These are phyloP conservation scores for Halteria grandinella DNA, from an alignment of 73 alveolate genomes.

Conservation along the genomic window DNA sequence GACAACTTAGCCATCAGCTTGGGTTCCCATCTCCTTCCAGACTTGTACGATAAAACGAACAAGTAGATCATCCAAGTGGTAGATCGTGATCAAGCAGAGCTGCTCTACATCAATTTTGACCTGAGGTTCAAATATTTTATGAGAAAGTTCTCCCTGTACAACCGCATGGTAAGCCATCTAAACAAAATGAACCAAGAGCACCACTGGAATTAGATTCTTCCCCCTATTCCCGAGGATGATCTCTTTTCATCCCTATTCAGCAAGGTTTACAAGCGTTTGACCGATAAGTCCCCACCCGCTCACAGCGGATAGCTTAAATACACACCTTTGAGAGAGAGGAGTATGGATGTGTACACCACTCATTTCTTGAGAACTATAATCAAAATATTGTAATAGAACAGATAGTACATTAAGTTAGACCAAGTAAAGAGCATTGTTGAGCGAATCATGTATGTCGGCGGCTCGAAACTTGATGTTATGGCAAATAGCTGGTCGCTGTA, in stretches of 20 bases:
- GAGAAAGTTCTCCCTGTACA: neutral
- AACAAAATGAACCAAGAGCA: neutral
- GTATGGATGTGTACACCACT: neutral
- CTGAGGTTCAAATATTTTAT: constrained; percentile 5
- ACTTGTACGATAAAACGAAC: constrained; percentile 21
- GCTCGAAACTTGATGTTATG: constrained; percentile 11
- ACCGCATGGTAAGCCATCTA: too few species aligned
- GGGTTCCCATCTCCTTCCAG: constrained; percentile 39
- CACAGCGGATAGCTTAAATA: neutral
- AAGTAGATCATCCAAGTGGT: constrained; percentile 3
- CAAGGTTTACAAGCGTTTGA: neutral
- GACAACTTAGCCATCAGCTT: constrained; percentile 35
- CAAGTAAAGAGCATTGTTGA: constrained; percentile 3
- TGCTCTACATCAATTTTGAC: constrained; percentile 29
- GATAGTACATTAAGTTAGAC: constrained; percentile 3
- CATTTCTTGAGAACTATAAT: constrained; percentile 5
- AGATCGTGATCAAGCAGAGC: constrained; percentile 2
- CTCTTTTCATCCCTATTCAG: neutral
- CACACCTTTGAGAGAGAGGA: neutral
- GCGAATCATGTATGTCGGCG: neutral
- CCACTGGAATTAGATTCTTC: neutral
- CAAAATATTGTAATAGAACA: neutral
- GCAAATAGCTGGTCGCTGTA: constrained; percentile 39
- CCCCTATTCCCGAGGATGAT: constrained; percentile 5
- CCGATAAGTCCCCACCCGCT: neutral